Conservation (phyloP, 192 early-diverging fungal genomes). For the Gaertneriomyces semiglobifer region DNA sequence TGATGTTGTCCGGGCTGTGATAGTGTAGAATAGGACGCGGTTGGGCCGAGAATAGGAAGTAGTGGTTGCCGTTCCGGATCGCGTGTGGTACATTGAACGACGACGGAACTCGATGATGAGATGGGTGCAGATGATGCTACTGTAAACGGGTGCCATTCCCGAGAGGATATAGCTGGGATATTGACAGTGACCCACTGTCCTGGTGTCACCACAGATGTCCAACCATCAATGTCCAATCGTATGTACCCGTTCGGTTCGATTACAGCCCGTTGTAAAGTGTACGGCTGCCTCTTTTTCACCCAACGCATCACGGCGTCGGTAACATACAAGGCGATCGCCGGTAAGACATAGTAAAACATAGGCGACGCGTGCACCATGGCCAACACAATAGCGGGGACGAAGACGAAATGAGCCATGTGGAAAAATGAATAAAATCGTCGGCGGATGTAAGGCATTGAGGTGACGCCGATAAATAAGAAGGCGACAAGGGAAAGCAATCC, state of each 20-base stretch:
- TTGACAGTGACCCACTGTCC: constrained; percentile 28
- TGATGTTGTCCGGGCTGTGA: no score
- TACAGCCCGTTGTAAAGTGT: not conserved
- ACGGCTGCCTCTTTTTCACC: constrained; percentile 5
- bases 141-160: constrained; percentile 31
- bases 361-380: constrained; percentile 26
- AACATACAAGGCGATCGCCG: constrained; percentile 15
- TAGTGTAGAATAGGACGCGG: not conserved
- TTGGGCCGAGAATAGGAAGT: not conserved
- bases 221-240: constrained; percentile 24
- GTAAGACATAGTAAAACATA: constrained; percentile 16
- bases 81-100: not conserved
- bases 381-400: constrained; percentile 17
- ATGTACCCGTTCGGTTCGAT: constrained; percentile 22
- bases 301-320: constrained; percentile 15
- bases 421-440: constrained; percentile 20
- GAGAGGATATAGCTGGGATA: constrained; percentile 21
- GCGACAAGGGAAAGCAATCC: constrained; percentile 14
- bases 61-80: not conserved
- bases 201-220: constrained; percentile 4
- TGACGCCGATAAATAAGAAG: constrained; percentile 20
- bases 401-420: constrained; percentile 21
- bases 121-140: not conserved
- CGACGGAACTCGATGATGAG: not conserved
- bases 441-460: constrained; percentile 5